Conservation (phyloP, 2,329 filamentous ascomycete genomes). For the Stagonosporopsis chrysanthemi region DNA sequence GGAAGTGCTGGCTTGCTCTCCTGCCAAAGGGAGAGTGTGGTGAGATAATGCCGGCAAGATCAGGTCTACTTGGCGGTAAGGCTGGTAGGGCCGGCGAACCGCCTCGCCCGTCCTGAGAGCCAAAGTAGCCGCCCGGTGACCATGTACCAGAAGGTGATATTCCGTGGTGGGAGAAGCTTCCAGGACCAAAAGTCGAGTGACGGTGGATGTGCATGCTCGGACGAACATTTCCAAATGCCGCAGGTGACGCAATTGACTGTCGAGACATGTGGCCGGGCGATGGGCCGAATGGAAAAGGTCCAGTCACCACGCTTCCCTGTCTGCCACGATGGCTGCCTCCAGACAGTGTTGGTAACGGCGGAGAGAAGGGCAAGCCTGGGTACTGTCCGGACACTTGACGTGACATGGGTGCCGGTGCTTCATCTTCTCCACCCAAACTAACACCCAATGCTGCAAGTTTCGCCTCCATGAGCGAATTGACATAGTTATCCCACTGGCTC, state of each 20-base stretch:
- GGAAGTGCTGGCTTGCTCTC: conserved; percentile 53
- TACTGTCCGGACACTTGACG: conserved; percentile 76
- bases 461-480: conserved; percentile 83
- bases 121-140: conserved; percentile 52
- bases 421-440: conserved; percentile 75
- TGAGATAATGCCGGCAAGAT: conserved; percentile 47
- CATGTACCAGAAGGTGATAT: conserved; percentile 59
- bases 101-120: conserved; percentile 49
- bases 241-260: conserved; percentile 75
- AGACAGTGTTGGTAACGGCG: conserved; percentile 80
- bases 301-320: conserved; percentile 64
- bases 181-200: conserved; percentile 76
- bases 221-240: conserved; percentile 65
- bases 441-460: conserved; percentile 93
- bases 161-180: conserved; percentile 70
- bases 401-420: conserved; percentile 68
- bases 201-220: conserved; percentile 68
- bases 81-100: conserved; percentile 53
- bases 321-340: conserved; percentile 72
- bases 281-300: conserved; percentile 64
- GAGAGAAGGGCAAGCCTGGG: conserved; percentile 80
- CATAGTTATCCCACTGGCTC: conserved; percentile 79
- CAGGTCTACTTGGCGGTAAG: conserved; percentile 46
- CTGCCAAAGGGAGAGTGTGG: conserved; percentile 69
- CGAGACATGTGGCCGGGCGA: conserved; percentile 65